Evolutionary conservation across 2,329 filamentous ascomycete genomes (phyloP).

Genomic region (Pyrenochaeta sp.): DNA sequence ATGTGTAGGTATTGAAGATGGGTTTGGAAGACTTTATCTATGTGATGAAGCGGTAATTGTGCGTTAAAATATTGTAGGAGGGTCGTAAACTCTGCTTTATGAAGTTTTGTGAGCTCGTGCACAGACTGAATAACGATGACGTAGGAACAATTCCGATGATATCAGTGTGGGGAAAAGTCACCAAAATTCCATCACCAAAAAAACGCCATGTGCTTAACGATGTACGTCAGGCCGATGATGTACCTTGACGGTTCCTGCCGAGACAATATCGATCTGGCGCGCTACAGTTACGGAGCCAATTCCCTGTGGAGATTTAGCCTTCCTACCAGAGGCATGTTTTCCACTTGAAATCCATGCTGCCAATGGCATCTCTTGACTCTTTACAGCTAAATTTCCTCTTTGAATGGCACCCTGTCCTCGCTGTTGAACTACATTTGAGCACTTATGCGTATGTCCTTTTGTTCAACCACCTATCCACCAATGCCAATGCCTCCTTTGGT

Average conservation of each 20-base stretch:
- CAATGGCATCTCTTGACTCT: too few species aligned
- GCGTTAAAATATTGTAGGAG: background rate
- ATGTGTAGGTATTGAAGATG: constrained; percentile 2
- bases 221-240: constrained; percentile 11
- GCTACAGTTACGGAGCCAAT: too few species aligned
- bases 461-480: constrained; percentile 41
- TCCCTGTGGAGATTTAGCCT: too few species aligned
- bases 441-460: constrained; percentile 39
- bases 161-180: constrained; percentile 35
- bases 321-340: too few species aligned
- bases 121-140: constrained; percentile 16
- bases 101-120: constrained; percentile 2
- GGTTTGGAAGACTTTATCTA: background rate
- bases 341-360: too few species aligned
- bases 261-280: too few species aligned
- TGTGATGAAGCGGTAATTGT: background rate
- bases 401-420: background rate
- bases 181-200: constrained; percentile 25
- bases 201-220: constrained; percentile 18
- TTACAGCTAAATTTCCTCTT: too few species aligned
- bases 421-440: background rate
- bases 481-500: constrained; percentile 38
- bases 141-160: constrained; percentile 26
- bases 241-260: constrained; percentile 3
- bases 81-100: background rate